Evolutionary conservation across 441 rosid species (phyloP), one percentile per base, ranked within the genome.

Genomic region (Croton laevigatus): DNA sequence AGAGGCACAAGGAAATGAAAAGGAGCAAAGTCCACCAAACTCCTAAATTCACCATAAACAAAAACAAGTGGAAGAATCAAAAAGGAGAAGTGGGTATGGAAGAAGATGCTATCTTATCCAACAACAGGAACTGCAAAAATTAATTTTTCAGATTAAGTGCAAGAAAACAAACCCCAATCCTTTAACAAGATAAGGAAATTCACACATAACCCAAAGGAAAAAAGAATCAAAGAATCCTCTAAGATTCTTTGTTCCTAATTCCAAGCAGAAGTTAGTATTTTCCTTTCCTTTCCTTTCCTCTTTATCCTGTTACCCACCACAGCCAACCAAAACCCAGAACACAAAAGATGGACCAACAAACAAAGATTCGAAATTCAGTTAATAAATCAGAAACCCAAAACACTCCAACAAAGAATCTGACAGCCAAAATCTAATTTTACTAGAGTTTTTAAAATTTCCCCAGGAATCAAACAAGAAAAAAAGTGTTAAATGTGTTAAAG

Each of bases 81-180:
- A 74, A 69, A 69, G 60, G 51, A 40, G 54, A 66, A 40, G 59
- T 40, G 66, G 38, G 42, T 34, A 57, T 58, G 67, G 27, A 58
- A 65, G 44, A 70, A 80, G 84, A 81, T 78, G 85, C 82, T 75
- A 78, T 80, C 84, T 80, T 84, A 78, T 84, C 86, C 81, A 79
- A 59, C 74, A 46, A 71, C 67, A 75, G 62, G 59, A 78, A 59
- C 77, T 77, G 51, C 37, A 55, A 77, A 61, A 23, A 59, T 8
- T 13, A 71, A 80, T 52, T 66, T 52, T 66, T 75, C 64, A 74
- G 71, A 68, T 59, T 12, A 57, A 75, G 68, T 61, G 81, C 80
- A 66, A 78, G 57, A 69, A 27, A 44, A 59, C 45, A 72, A 61
- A 64, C 75, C 66, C 65, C 72, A 75, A 60, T 51, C 63, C 63